phyloP scores from a whole-genome alignment of 805 yeast species.

The Cyberlindnera mississippiensis region DNA sequence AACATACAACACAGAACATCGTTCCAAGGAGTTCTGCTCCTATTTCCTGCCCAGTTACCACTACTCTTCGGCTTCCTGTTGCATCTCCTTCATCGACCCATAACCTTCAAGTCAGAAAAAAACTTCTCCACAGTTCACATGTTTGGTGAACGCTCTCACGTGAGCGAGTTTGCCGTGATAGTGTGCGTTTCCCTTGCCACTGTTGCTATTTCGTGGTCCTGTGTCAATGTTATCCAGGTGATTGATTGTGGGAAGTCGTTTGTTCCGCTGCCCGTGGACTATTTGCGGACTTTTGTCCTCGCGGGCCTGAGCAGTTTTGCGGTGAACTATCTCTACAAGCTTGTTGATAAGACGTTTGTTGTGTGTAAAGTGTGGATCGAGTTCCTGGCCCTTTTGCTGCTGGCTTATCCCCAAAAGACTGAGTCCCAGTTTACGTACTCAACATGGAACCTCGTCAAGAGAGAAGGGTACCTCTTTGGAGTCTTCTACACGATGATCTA shows the following conservation, averaged over 20 bases:
- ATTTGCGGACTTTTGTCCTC: constrained; percentile 34
- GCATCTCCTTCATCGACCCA: too few species aligned
- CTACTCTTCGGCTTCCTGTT: too few species aligned
- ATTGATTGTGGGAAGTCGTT: constrained; percentile 22
- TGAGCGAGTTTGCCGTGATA: constrained; percentile 4
- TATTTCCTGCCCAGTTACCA: too few species aligned
- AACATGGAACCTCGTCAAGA: constrained; percentile 37
- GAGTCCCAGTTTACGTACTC: constrained; percentile 20
- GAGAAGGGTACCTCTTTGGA: constrained; percentile 38
- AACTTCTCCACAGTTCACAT: background rate
- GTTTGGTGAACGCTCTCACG: background rate
- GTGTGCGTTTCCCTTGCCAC: background rate
- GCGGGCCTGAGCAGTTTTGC: constrained; percentile 34
- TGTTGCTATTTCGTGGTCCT: background rate
- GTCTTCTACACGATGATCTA: constrained; percentile 15
- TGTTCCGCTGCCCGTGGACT: constrained; percentile 36
- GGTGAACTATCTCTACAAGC: constrained; percentile 23
- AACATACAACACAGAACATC: too few species aligned
- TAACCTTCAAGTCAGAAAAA: too few species aligned
- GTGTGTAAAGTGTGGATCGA: constrained; percentile 34
- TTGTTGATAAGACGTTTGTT: constrained; percentile 29
- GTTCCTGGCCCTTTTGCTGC: constrained; percentile 32
- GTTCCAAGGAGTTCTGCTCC: too few species aligned
- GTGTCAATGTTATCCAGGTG: constrained; percentile 8
- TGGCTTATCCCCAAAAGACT: constrained; percentile 39